A percentile compares a stretch with the other conserved stretches of the same genome.
Conservation (phyloP, 345 rosid genomes). For the Hirschfeldia incana region DNA sequence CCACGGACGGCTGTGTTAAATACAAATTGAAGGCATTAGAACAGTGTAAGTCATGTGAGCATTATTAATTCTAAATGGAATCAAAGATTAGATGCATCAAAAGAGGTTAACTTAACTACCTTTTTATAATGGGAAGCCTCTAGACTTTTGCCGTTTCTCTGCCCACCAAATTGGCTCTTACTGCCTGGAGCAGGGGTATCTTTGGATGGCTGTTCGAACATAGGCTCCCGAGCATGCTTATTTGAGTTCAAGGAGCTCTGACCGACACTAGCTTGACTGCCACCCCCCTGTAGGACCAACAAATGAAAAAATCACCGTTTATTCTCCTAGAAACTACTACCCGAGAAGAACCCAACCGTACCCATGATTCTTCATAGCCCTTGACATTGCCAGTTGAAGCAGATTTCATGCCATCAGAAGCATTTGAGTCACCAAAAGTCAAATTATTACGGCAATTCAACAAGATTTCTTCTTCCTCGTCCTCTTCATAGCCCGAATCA, state of each 20-base stretch:
- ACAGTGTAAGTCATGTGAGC: background rate
- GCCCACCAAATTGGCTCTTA: constrained; percentile 38
- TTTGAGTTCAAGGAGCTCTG: constrained; percentile 37
- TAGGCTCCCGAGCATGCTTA: constrained; percentile 49
- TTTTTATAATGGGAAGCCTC: constrained; percentile 21
- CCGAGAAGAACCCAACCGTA: constrained; percentile 30
- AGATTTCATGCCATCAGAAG: constrained; percentile 43
- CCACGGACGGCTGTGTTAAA: constrained; percentile 34
- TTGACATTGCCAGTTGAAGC: constrained; percentile 38
- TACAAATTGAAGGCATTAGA: constrained; percentile 11
- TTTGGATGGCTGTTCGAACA: constrained; percentile 46
- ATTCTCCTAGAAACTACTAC: constrained; percentile 24
- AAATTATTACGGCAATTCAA: constrained; percentile 59
- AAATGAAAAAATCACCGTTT: constrained; percentile 23
- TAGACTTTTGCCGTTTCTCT: constrained; percentile 18
- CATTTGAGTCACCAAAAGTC: constrained; percentile 63
- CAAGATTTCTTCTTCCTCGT: constrained; percentile 54
- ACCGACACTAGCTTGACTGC: constrained; percentile 44
- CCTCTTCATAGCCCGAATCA: constrained; percentile 69
- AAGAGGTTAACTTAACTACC: constrained; percentile 8
- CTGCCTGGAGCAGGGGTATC: constrained; percentile 40
- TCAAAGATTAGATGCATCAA: constrained; percentile 9
- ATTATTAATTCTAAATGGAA: constrained; percentile 6
- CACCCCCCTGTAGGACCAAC: constrained; percentile 66
- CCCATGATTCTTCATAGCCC: constrained; percentile 47